Evolutionary conservation across 306 rosid genomes (phyloP), one percentile per base, ranked within the genome.

Genomic region (Fragaria nilgerrensis): DNA sequence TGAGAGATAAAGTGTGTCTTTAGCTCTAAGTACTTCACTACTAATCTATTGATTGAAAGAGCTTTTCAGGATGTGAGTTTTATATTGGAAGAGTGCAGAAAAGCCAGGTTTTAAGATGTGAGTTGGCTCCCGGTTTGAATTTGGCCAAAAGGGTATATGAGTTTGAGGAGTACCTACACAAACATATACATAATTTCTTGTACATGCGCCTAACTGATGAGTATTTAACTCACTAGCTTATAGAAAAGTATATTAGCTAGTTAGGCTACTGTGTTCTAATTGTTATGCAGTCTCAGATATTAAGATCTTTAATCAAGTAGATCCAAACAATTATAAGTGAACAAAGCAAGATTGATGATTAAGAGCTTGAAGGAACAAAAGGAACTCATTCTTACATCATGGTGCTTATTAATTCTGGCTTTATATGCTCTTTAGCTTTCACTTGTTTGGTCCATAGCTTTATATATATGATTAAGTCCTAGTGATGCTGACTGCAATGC

Each of bases 81-180:
- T 61, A 55, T 58, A 36, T 56, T 53, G 64, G 79, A 72, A 70
- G 85, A 58, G 77, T 74, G 82, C 77, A 71, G 79, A 86, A 68
- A 80, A 80, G 90, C 91, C 94, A 80, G 88, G 85, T 81, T 81
- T 80, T 82, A 67, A 77, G 86, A 88, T 66, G 75, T 77, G 78
- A 56, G 75, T 68, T 78, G 83, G 78, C 80, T 78, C 80, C 56
- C 11, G 80, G 44, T 78, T 82, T 69, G 43, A 81, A 64, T 47
- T 79, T 84, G 59, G 55, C 78, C 71, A 67, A 50, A 75, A 43
- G 69, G 79, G 66, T 22, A 52, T 59, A 55, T 25, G 66, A 61
- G 64, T 66, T 58, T 58, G 53, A 80, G 83, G 65, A 65, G 75
- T 36, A 65, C 45, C 44, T 65, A 81, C 76, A 72, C 71, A 75